Evolutionary conservation across 495 filamentous ascomycete genomes (phyloP), one percentile per base, ranked within the genome.

Genomic region (Annulohypoxylon moriforme): DNA sequence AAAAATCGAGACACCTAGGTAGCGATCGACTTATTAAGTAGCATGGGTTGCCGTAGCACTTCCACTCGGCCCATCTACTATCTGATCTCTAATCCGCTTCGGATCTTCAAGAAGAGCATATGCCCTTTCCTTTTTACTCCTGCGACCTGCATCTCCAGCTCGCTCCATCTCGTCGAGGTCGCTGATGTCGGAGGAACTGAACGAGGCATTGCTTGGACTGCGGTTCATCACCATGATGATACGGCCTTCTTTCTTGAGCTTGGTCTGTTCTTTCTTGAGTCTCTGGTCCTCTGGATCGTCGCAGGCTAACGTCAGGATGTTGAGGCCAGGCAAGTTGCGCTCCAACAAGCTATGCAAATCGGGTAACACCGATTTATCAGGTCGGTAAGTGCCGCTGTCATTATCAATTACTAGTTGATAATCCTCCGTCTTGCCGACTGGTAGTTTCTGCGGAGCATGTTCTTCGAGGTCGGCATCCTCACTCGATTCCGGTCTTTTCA

Each of bases 361-460:
- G 0, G 92, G 91, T 8, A 98, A 86, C 4, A 91, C 81, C 6
- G 89, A 85, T 25, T 89, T 88, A 69, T 94, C 93, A 0, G 95
- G 95, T 0, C 95, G 88, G 77, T 98, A 98, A 0, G 95, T 98
- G 13, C 95, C 95, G 72, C 88, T 92, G 78, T 97, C 94, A 67
- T 98, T 98, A 81, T 98, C 95, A 72, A 98, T 97, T 57, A 96
- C 85, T 3, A 98, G 87, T 75, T 96, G 90, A 74, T 97, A 98
- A 72, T 90, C 84, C 0, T 81, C 70, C 0, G 93, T 92, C 62
- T 93, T 85, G 5, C 71, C 72, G 1, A 83, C 80, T 0, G 84
- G 81, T 20, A 2, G 83, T 66, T n/a, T 84, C 78, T 13, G 77
- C 72, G 0, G 81, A 16, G 40, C 78, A 9, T 60, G 64, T 58